Evolutionary conservation across 352 stramenopile species (phyloP), one percentile per base, ranked within the genome.

Genomic region (Saprolegnia diclina): DNA sequence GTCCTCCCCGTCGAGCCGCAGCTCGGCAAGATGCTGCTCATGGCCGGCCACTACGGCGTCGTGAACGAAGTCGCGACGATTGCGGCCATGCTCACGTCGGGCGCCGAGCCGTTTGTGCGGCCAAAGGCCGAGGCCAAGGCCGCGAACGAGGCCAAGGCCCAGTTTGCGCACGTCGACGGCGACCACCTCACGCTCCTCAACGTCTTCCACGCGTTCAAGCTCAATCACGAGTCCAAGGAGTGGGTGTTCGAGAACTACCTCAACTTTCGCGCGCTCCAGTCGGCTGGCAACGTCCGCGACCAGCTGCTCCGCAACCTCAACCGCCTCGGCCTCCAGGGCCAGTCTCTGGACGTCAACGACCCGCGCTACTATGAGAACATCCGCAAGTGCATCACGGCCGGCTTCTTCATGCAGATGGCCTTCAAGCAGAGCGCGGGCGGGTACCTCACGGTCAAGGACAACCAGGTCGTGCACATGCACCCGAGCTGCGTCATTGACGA

Each of bases 391-490:
- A 77, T 99, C 16, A 96, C 96, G 21, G 84, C 86, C 22, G 97
- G 95, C 40, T 99, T 99, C 82, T 99, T 99, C 81, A 99, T 99
- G 96, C 83, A 94, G 62, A 89, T 99, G 22, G 97, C 90, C 0
- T 95, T 98, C 75, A 91, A 90, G 71, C 74, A 73, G 7, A 81
- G 75, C 32, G 67, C 66, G 5, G 96, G 96, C 52, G 87, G 96
- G 65, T 99, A 99, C 79, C 78, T 99, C 35, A 99, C 97, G 5
- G 91, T 99, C 50, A 99, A 99, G 79, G 97, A 99, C 77, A 99
- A 99, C 78, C 97, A 99, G 77, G 87, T 98, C 11, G 97, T 99
- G 38, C 87, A 96, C 59, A 80, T 99, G 63, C 97, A 99, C 78
- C 97, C 97, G 56, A 72, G 65, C 19, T 98, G 91, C 38, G 92